Percentiles rank a stretch among this genome's conserved stretches.
These are phyloP conservation scores for Lasiosphaeria hispida DNA, from an alignment of 495 filamentous ascomycete species.

Conservation along the genomic window DNA sequence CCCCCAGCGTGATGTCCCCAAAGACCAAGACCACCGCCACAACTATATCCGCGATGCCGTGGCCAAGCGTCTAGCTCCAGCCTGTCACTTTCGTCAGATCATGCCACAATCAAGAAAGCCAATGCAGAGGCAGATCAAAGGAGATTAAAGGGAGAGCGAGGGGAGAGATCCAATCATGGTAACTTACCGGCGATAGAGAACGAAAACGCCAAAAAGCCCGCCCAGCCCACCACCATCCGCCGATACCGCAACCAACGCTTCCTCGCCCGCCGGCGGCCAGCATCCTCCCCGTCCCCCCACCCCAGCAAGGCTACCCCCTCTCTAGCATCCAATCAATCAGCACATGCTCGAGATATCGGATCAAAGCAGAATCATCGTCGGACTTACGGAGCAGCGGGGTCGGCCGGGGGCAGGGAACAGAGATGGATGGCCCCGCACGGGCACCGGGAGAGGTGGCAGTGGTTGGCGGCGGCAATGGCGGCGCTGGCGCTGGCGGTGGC, in stretches of 20 bases:
- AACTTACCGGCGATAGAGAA: slow-evolving; percentile 4
- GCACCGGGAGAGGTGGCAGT: too few relatives aligned
- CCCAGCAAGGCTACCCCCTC: neutral
- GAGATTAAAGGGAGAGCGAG: too few relatives aligned
- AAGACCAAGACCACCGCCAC: neutral
- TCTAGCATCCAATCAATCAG: slow-evolving; percentile 2
- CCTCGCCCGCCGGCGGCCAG: slow-evolving; percentile 1
- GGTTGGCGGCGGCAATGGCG: neutral
- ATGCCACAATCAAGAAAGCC: neutral
- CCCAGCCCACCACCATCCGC: neutral
- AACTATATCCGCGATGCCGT: neutral
- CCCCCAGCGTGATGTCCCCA: neutral
- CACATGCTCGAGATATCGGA: neutral
- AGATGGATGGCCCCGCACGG: too few relatives aligned
- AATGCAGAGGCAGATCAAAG: too few relatives aligned
- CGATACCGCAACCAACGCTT: neutral
- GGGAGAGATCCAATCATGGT: too few relatives aligned
- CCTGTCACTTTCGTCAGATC: neutral
- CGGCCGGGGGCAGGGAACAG: neutral
- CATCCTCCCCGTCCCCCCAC: neutral
- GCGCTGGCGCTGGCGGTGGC: too few relatives aligned
- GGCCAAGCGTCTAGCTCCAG: neutral
- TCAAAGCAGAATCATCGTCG: neutral
- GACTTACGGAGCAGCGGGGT: neutral
- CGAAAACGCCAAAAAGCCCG: neutral